Base-by-base conservation (phyloP, 441 rosid species). In the Brassica balearica region DNA sequence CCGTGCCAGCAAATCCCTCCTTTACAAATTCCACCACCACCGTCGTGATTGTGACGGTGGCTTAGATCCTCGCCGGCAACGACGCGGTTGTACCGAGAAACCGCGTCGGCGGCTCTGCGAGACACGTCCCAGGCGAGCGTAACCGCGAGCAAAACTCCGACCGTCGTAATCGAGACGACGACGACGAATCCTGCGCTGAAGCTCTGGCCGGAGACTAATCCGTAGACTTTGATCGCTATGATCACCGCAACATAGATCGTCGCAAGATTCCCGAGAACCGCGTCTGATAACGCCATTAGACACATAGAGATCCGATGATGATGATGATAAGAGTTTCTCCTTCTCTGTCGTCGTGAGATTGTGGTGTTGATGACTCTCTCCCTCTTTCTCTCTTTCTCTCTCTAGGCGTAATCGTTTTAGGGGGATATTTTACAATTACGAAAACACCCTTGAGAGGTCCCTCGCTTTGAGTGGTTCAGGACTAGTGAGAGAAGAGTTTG, bases 1-100 rank as follows among this genome's bases (percentile, higher is more conserved):
- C 97, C 99, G 81, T 95, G 99, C 99, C 99, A 95, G 71, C 99
- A 95, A 67, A 95, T 95, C n/a, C 99, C 97, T 36, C 99, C 97
- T 84, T 85, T 93, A 76, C 98, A 92, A 77, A 38, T 80, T 53
- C 68, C 72, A 27, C 67, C 78, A 9, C 68, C 78, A 17, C 71
- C 74, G 59, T 71, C 75, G 51, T 72, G 89, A 65, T 65, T 67
- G 8, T 63, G 67, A 53, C 78, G 60, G 60, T 58, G 82, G 55
- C 69, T 80, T 0, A 71, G 77, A 80, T 80, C 77, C 48, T 73
- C 82, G 7, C 27, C 79, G n/a, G 27, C 66, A 25, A 23, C 72
- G 8, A 15, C 72, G 22, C 83, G 83, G 41, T 75, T 80, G 70
- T 90, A 97, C 20, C 90, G 77, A 4, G 95, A 81, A 38, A 81